Evolutionary conservation across 2,329 filamentous ascomycete genomes (phyloP).

Genomic region (Colletotrichum lentis): DNA sequence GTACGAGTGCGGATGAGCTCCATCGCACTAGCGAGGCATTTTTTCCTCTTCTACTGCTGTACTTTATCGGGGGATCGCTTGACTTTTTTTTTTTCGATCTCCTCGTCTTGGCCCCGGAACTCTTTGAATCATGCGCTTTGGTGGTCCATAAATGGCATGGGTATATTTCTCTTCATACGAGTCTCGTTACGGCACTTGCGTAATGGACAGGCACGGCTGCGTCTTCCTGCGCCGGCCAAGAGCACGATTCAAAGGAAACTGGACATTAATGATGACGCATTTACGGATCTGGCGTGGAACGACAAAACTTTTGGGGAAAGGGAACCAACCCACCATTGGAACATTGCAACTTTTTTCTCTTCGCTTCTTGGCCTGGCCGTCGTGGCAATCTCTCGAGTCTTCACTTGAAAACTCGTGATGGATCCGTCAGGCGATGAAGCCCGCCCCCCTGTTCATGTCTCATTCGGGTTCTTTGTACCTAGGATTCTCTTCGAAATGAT

Average conservation of each 20-base stretch:
- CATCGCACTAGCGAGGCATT: slow-evolving; percentile 25
- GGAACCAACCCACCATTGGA: slow-evolving; percentile 30
- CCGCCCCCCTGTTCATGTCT: slow-evolving; percentile 18
- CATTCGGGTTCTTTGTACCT: slow-evolving; percentile 35
- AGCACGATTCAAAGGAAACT: slow-evolving; percentile 35
- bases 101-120: slow-evolving; percentile 37
- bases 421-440: background rate
- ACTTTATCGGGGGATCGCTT: slow-evolving; percentile 45
- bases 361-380: slow-evolving; percentile 21
- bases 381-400: background rate
- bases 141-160: slow-evolving; percentile 36
- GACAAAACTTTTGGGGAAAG: slow-evolving; percentile 26
- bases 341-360: slow-evolving; percentile 28
- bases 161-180: slow-evolving; percentile 29
- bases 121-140: slow-evolving; percentile 38
- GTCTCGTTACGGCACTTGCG: slow-evolving; percentile 32
- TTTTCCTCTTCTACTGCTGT: slow-evolving; percentile 48
- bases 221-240: slow-evolving; percentile 19
- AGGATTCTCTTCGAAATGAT: slow-evolving; percentile 25
- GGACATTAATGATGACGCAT: slow-evolving; percentile 38
- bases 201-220: slow-evolving; percentile 25
- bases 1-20: slow-evolving; percentile 25
- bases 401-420: slow-evolving; percentile 1
- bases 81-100: slow-evolving; percentile 48
- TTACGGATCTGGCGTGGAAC: slow-evolving; percentile 37